A percentile compares a stretch with the other conserved stretches of the same genome.
phyloP scores from a whole-genome alignment of 2,329 filamentous ascomycete genomes.

The Zopfia rhizophila region DNA sequence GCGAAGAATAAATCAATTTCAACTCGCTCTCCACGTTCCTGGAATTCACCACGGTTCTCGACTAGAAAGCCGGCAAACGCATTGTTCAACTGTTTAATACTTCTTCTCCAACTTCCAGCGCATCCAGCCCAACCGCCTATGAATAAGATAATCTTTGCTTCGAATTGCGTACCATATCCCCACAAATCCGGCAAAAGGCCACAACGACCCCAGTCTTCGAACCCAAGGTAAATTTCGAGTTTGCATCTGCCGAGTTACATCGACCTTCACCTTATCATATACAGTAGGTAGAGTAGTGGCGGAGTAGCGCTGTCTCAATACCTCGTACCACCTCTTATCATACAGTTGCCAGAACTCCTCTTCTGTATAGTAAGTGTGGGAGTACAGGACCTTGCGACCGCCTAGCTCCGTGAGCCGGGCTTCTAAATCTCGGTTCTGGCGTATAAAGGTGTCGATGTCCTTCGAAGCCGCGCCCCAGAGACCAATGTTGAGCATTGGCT shows the following conservation, averaged over 20 bases:
- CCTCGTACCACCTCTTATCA: constrained; percentile 68
- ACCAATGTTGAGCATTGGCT: constrained; percentile 65
- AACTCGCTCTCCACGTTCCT: no score
- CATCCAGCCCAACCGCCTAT: constrained; percentile 8
- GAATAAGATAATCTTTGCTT: constrained; percentile 9
- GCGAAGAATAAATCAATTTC: no score
- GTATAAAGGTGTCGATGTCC: constrained; percentile 56
- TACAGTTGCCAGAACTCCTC: constrained; percentile 76
- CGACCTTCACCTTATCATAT: constrained; percentile 72
- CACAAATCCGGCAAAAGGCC: constrained; percentile 7
- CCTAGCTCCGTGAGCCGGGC: constrained; percentile 66
- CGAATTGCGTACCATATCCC: constrained; percentile 6
- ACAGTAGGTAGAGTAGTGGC: constrained; percentile 70
- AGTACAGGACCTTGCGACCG: constrained; percentile 77
- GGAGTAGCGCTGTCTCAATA: constrained; percentile 66
- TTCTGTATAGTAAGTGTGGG: constrained; percentile 74
- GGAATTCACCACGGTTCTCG: no score
- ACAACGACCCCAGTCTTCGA: neutral
- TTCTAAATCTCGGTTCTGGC: constrained; percentile 70
- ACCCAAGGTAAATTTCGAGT: constrained; percentile 1
- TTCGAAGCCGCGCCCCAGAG: constrained; percentile 79
- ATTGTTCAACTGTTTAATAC: no score
- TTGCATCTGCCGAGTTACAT: constrained; percentile 15
- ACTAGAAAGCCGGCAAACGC: no score
- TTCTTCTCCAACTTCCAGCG: no score